Evolutionary conservation across 2,329 filamentous ascomycete species (phyloP).

Genomic region (Orbilia ellipsospora): DNA sequence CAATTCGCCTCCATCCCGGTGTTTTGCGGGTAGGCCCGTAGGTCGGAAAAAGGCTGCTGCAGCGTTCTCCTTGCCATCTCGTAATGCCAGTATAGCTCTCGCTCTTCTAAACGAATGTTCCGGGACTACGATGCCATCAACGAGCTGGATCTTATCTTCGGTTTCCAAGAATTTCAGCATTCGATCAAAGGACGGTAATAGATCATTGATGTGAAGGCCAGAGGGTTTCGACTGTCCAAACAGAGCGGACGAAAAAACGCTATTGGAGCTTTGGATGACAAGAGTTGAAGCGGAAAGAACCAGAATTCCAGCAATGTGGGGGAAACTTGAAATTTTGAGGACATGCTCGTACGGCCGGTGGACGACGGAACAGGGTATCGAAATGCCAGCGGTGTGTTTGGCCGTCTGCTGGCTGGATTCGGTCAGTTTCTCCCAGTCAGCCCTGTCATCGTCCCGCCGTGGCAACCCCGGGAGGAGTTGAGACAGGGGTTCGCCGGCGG

Average conservation of each 20-base stretch:
- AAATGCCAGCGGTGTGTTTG: constrained; percentile 78
- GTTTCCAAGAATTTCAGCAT: constrained; percentile 83
- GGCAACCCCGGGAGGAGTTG: constrained; percentile 85
- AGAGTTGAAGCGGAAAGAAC: constrained; percentile 84
- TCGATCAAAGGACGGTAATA: constrained; percentile 88
- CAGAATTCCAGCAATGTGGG: constrained; percentile 96
- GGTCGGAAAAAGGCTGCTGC: constrained; percentile 83
- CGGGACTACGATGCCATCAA: constrained; percentile 95
- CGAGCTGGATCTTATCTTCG: constrained; percentile 83
- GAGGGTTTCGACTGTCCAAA: constrained; percentile 90
- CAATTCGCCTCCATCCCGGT: constrained; percentile 90
- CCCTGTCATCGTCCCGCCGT: constrained; percentile 72
- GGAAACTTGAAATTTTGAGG: constrained; percentile 90
- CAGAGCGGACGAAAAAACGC: constrained; percentile 89
- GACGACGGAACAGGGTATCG: constrained; percentile 84
- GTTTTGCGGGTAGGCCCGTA: constrained; percentile 83
- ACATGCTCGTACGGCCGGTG: constrained; percentile 76
- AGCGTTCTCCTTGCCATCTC: constrained; percentile 80
- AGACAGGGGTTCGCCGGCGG: constrained; percentile 74
- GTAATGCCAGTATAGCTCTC: constrained; percentile 81
- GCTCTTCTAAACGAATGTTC: constrained; percentile 96
- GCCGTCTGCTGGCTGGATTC: constrained; percentile 85
- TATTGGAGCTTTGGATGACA: constrained; percentile 89
- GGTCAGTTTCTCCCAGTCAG: constrained; percentile 80
- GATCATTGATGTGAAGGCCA: constrained; percentile 78